Evolutionary conservation across 2,329 filamentous ascomycete genomes (phyloP).

Genomic region (Atkinsonella texensis): DNA sequence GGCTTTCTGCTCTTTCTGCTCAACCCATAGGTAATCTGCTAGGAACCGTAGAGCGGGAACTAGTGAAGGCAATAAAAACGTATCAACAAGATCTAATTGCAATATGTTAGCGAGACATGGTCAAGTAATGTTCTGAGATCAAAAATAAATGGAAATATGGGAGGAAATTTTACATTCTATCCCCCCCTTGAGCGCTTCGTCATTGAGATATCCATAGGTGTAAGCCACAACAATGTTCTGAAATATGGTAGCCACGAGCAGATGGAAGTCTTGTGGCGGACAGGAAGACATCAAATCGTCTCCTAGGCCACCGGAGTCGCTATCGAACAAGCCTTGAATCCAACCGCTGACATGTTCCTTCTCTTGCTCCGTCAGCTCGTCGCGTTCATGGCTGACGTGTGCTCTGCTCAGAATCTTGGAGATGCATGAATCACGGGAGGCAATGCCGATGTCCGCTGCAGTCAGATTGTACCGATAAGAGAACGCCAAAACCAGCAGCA

Average conservation of each 20-base stretch:
- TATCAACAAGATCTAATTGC: constrained; percentile 59
- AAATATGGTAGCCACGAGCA: constrained; percentile 65
- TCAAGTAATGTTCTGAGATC: background rate
- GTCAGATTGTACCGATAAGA: constrained; percentile 63
- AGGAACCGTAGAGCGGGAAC: constrained; percentile 64
- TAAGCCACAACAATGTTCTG: constrained; percentile 62
- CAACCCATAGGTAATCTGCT: constrained; percentile 55
- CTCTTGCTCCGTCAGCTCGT: constrained; percentile 53
- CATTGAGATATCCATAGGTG: constrained; percentile 49
- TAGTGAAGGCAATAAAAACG: constrained; percentile 67
- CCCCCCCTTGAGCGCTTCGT: constrained; percentile 61
- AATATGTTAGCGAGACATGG: background rate
- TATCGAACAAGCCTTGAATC: constrained; percentile 67
- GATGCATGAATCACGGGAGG: constrained; percentile 52
- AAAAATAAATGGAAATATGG: background rate
- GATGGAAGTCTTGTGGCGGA: constrained; percentile 71
- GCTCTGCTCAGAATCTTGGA: constrained; percentile 51
- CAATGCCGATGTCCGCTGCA: constrained; percentile 50
- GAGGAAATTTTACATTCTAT: constrained; percentile 50
- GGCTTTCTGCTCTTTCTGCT: constrained; percentile 53
- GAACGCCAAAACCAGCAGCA: constrained; percentile 62
- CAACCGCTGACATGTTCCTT: constrained; percentile 57
- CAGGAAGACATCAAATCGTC: constrained; percentile 76
- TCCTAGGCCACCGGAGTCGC: constrained; percentile 58
- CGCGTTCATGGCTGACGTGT: constrained; percentile 41